Conservation (phyloP, 2,329 filamentous ascomycete genomes). For the Beauveria pseudobassiana region DNA sequence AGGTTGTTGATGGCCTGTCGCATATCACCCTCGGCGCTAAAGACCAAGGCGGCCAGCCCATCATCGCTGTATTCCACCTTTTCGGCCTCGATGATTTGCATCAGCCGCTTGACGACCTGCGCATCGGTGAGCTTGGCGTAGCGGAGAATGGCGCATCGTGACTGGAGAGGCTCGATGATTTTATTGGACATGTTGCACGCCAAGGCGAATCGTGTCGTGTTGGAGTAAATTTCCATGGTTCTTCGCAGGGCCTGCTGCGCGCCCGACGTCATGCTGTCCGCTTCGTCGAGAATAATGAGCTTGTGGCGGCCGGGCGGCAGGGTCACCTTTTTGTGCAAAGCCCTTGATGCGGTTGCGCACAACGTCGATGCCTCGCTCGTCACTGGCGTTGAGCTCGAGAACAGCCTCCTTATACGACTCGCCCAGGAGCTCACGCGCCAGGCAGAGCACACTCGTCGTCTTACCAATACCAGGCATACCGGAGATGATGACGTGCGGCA, state of each 20-base stretch:
- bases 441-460: conserved; percentile 89
- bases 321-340: conserved; percentile 98
- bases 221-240: conserved; percentile 98
- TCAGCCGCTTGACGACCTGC: conserved; percentile 81
- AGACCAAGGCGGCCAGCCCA: conserved; percentile 89
- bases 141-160: conserved; percentile 88
- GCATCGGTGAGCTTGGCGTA: conserved; percentile 88
- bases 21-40: conserved; percentile 97
- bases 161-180: conserved; percentile 98
- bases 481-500: conserved; percentile 99
- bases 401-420: conserved; percentile 97
- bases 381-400: conserved; percentile 89
- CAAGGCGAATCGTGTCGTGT: conserved; percentile 94
- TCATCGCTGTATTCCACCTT: conserved; percentile 87
- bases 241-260: conserved; percentile 90
- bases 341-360: conserved; percentile 96
- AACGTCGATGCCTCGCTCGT: conserved; percentile 96
- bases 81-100: conserved; percentile 91
- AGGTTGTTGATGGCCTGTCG: conserved; percentile 97
- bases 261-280: conserved; percentile 95
- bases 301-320: conserved; percentile 87
- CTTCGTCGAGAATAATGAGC: conserved; percentile 94
- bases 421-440: conserved; percentile 84
- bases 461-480: conserved; percentile 99
- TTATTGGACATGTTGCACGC: conserved; percentile 99